Evolutionary conservation across 306 rosid genomes (phyloP).

Genomic region (Dalbergia cochinchinensis): DNA sequence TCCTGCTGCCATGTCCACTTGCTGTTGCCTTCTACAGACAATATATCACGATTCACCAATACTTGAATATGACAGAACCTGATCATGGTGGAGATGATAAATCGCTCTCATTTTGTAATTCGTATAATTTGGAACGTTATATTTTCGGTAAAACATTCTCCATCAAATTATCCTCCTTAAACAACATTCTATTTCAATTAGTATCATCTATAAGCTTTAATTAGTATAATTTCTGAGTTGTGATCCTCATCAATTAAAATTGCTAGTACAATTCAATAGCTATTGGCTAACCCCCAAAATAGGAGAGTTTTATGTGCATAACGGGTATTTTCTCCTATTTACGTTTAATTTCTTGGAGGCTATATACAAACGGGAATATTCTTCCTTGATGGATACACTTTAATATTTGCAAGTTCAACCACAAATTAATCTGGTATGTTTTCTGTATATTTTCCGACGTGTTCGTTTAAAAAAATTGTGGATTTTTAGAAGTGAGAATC

Average conservation of each 20-base stretch:
- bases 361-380: not conserved
- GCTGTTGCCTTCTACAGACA: not conserved
- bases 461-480: not conserved
- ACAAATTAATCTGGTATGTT: not conserved
- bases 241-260: not conserved
- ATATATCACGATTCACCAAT: not conserved
- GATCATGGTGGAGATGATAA: not conserved
- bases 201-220: too few species aligned
- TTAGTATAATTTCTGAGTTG: too few species aligned
- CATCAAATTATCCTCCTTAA: too few species aligned
- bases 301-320: too few species aligned
- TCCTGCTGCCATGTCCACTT: not conserved
- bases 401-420: not conserved
- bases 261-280: not conserved
- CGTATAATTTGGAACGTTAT: not conserved
- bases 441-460: not conserved
- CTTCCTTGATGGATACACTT: not conserved
- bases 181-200: too few species aligned
- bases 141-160: too few species aligned
- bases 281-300: not conserved
- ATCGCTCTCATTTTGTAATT: not conserved
- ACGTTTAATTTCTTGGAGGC: not conserved
- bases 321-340: not conserved
- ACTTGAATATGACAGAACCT: constrained; percentile 6
- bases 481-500: not conserved